Conservation (phyloP, 768 basidiomycete species). For the Termitomyces sp. region DNA sequence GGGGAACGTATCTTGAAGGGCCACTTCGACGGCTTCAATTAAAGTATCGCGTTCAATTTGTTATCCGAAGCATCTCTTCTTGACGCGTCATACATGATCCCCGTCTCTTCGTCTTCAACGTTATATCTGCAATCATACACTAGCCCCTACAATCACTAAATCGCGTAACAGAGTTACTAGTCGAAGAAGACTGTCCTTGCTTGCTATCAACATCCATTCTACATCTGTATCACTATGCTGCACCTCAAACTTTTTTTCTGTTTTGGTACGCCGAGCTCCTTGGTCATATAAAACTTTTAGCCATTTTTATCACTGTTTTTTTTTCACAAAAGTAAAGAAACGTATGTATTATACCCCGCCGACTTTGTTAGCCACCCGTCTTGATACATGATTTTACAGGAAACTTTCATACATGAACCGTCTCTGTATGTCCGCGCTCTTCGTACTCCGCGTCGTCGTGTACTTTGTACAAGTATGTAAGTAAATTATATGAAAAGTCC, state of each 20-base stretch:
- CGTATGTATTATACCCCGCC: neutral
- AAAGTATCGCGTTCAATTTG: slow-evolving; percentile 16
- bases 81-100: neutral
- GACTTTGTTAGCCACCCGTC: no score
- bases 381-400: neutral
- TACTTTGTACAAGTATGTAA: slow-evolving; percentile 8
- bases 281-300: slow-evolving; percentile 2
- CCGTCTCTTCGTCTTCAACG: slow-evolving; percentile 19
- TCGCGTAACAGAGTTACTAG: neutral
- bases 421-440: neutral
- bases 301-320: neutral
- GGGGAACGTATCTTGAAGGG: slow-evolving; percentile 88
- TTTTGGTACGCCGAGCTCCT: slow-evolving; percentile 1
- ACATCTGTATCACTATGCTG: slow-evolving; percentile 3
- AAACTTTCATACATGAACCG: neutral
- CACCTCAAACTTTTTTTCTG: neutral
- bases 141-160: slow-evolving; percentile 16
- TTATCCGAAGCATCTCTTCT: slow-evolving; percentile 3
- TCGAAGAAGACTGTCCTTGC: neutral
- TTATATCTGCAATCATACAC: slow-evolving; percentile 33
- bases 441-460: neutral
- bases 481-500: neutral
- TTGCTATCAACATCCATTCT: neutral
- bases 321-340: neutral
- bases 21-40: slow-evolving; percentile 88